phyloP scores from a whole-genome alignment of 1,284 basidiomycete species.

The Taiwanofungus camphoratus region DNA sequence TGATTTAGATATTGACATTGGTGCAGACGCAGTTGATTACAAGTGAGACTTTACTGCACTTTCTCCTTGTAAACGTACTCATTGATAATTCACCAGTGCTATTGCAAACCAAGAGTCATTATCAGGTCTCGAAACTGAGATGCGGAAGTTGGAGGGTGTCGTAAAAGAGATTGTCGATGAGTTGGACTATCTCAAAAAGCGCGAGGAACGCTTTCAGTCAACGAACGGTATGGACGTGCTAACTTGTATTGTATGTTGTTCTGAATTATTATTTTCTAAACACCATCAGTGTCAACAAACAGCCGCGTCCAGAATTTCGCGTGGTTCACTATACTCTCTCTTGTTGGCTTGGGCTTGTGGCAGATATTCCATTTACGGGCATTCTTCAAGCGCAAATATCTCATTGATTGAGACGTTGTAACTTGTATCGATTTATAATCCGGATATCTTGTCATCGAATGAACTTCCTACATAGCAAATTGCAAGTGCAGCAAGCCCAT shows the following conservation, averaged over 20 bases:
- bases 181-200: conserved; percentile 84
- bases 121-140: conserved; percentile 94
- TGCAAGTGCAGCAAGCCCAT: too few relatives aligned
- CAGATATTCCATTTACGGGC: conserved; percentile 90
- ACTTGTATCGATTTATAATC: conserved; percentile 5
- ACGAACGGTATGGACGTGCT: conserved; percentile 75
- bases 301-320: conserved; percentile 89
- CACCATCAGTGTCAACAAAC: conserved; percentile 82
- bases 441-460: too few relatives aligned
- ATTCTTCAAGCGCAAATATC: conserved; percentile 96
- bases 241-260: too few relatives aligned
- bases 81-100: conserved; percentile 50
- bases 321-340: conserved; percentile 78
- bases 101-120: conserved; percentile 98
- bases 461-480: too few relatives aligned
- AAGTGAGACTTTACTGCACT: conserved; percentile 56
- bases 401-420: conserved; percentile 69
- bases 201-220: conserved; percentile 85
- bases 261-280: background rate
- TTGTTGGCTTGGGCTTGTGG: conserved; percentile 87
- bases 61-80: background rate
- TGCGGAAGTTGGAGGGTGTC: conserved; percentile 94
- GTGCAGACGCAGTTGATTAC: conserved; percentile 98
- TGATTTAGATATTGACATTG: conserved; percentile 96
- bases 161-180: conserved; percentile 95